Base-by-base conservation (phyloP, 2,329 filamentous ascomycete genomes). In the Microdochium nivale region DNA sequence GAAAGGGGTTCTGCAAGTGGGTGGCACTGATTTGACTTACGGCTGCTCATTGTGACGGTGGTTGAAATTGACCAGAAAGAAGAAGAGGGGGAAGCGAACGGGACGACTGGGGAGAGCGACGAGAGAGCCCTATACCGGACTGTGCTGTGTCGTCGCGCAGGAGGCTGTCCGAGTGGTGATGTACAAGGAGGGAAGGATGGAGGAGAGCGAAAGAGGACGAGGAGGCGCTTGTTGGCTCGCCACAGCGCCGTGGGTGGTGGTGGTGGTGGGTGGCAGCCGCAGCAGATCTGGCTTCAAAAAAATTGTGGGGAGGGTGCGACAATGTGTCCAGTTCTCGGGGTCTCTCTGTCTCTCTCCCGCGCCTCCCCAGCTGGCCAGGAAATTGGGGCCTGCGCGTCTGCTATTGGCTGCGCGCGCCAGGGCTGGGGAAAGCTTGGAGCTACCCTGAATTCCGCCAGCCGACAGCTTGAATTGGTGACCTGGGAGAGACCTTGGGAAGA, bases 21-120 rank as follows among this genome's bases (percentile, higher is more conserved):
- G 27, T 47, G 27, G 49, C 40, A 14, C 47, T 51, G 25, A 30
- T 48, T 46, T 49, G 51, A 66, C 67, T 68, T 62, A 69, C 67
- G 57, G 60, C 65, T 69, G 56, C 66, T 69, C 67, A 70, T 64
- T 47, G 53, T 66, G 56, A 50, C 56, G 56, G 52, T 51, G 57
- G 32, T 55, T 56, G 50, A 51, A 56, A 48, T 55, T 48, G 44
- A 49, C 49, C 46, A 55, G 43, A 52, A 53, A n/a, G 48, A 58
- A 51, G 50, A 43, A 54, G 58, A 53, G 56, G 53, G 52, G 58
- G 57, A 48, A 55, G 59, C 58, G 52, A 46, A 56, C 50, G 55
- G 49, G 47, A 46, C 27, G 35, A 46, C 53, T 51, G 37, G 52
- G 56, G 52, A 56, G 46, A 47, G 46, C 46, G 46, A 47, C 46